Conservation (phyloP, 768 basidiomycete genomes). For the Udeniomyces megalosporus region DNA sequence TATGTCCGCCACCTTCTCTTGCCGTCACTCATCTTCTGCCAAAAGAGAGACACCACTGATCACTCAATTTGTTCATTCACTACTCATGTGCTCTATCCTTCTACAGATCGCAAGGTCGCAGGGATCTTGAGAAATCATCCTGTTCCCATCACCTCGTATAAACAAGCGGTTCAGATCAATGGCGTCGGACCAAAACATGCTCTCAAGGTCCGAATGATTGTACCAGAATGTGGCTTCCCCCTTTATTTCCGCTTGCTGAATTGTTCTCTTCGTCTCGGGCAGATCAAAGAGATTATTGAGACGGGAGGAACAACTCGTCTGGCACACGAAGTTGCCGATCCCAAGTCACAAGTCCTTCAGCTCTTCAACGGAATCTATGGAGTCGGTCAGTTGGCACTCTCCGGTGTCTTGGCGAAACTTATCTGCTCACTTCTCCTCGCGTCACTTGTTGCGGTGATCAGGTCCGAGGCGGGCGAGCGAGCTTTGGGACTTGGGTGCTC, state of each 20-base stretch:
- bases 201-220: slow-evolving; percentile 39
- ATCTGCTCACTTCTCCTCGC: not conserved
- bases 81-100: too few species aligned
- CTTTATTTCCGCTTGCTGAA: not conserved
- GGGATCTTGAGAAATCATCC: slow-evolving; percentile 42
- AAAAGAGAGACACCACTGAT: too few species aligned
- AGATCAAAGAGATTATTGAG: slow-evolving; percentile 68
- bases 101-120: slow-evolving; percentile 21
- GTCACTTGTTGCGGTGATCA: slow-evolving; percentile 1
- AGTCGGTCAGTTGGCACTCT: slow-evolving; percentile 41
- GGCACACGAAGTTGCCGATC: slow-evolving; percentile 48
- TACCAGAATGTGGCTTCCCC: not conserved
- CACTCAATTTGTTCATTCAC: too few species aligned
- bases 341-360: slow-evolving; percentile 37
- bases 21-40: too few species aligned
- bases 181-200: slow-evolving; percentile 64
- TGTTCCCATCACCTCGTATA: slow-evolving; percentile 41
- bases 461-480: slow-evolving; percentile 46
- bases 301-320: slow-evolving; percentile 60
- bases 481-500: slow-evolving; percentile 62
- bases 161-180: slow-evolving; percentile 44
- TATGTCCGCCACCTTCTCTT: too few species aligned
- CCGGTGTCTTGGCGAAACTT: not conserved
- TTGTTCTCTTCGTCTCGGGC: not conserved
- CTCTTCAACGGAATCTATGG: slow-evolving; percentile 71